Evolutionary conservation across 2,329 filamentous ascomycete genomes (phyloP), one percentile per base, ranked within the genome.

Genomic region (Penicillium psychrosexuale): DNA sequence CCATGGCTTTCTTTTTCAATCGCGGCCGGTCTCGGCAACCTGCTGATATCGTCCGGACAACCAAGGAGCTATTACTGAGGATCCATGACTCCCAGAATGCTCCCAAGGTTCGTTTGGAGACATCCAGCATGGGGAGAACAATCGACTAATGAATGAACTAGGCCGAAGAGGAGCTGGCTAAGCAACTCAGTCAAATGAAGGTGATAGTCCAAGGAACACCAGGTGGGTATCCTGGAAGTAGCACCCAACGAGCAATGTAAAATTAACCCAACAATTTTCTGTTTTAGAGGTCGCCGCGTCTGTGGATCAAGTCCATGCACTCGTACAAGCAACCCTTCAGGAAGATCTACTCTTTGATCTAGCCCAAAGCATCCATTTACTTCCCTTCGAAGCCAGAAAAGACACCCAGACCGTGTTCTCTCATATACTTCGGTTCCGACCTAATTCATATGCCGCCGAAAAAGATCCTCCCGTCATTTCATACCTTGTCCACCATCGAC

Each of bases 391-490:
- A 78, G 90, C 92, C 36, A 87, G 93, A 68, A 97, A 97, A 78
- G 93, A 97, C 70, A 90, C 90, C 12, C 93, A 97, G 72, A 90
- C 94, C 60, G 94, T 97, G 71, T 94, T 97, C 77, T 96, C 91
- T 38, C 94, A 93, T 72, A 89, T 95, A 63, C 91, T 97, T 71
- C 90, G 92, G 62, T 97, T 94, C 79, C 89, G 90, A 61, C 88
- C 88, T 6, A 80, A 84, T 11, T 54, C 53, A 13, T 75, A 76
- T 39, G 84, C 82, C 40, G 83, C 82, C 2, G 84, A 86, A 19
- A 85, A 86, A 62, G 90, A 95, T 59, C 91, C 91, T 0, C 84
- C 92, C 47, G 91, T 94, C 27, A 81, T 99, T 54, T 89, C 90
- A 63, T 95, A 96, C 71, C 89, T 97, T 56, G 87, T 96, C 60